phyloP scores from a whole-genome alignment of 2,329 filamentous ascomycete genomes.

The Fusarium goolgardi region DNA sequence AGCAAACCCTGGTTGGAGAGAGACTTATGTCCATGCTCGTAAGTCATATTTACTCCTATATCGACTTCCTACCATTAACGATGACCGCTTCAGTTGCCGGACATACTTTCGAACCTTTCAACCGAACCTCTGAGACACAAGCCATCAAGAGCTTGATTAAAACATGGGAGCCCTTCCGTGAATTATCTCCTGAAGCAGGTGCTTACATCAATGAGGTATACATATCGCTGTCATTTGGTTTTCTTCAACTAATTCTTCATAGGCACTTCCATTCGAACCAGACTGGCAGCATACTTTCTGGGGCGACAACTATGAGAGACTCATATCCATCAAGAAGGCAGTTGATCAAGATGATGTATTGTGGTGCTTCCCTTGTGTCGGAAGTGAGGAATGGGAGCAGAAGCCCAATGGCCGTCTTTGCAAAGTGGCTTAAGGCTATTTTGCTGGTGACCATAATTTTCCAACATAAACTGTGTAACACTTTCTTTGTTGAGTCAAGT shows the following conservation, averaged over 20 bases:
- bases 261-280: constrained; percentile 54
- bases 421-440: background rate
- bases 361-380: constrained; percentile 62
- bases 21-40: constrained; percentile 56
- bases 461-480: background rate
- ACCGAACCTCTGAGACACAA: constrained; percentile 47
- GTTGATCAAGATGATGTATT: constrained; percentile 62
- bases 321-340: constrained; percentile 58
- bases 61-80: background rate
- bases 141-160: constrained; percentile 46
- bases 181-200: constrained; percentile 56
- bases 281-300: constrained; percentile 57
- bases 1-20: constrained; percentile 64
- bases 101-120: constrained; percentile 48
- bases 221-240: fast-evolving
- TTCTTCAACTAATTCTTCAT: fast-evolving
- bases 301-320: constrained; percentile 58
- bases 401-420: constrained; percentile 44
- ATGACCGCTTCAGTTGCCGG: constrained; percentile 40
- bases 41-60: constrained; percentile 39
- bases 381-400: constrained; percentile 56
- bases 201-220: constrained; percentile 60
- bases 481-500: background rate
- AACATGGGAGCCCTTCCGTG: constrained; percentile 51
- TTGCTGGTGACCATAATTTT: no score